Evolutionary conservation across 306 rosid genomes (phyloP).

Genomic region (Lagenaria siceraria): DNA sequence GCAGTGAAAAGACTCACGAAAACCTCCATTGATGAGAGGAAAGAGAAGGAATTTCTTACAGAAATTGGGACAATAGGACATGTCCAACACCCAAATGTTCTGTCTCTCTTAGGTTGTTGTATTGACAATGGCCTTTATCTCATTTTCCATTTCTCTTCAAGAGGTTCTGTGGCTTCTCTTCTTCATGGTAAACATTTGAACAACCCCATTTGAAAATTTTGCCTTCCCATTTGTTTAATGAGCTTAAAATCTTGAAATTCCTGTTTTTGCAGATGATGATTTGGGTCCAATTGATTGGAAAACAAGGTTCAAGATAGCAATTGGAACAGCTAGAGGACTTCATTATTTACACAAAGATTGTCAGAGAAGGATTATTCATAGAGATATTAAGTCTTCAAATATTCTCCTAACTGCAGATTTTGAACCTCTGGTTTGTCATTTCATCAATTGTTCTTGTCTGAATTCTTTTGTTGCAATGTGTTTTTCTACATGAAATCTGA

Average conservation of each 20-base stretch:
- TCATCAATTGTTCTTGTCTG: background rate
- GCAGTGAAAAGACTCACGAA: slow-evolving; percentile 83
- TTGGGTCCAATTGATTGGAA: slow-evolving; percentile 71
- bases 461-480: background rate
- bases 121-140: slow-evolving; percentile 82
- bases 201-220: background rate
- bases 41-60: slow-evolving; percentile 76
- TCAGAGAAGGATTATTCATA: slow-evolving; percentile 84
- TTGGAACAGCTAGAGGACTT: slow-evolving; percentile 81
- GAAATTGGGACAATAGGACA: slow-evolving; percentile 96
- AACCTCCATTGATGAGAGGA: slow-evolving; percentile 61
- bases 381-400: slow-evolving; percentile 80
- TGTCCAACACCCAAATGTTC: slow-evolving; percentile 55
- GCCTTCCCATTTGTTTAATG: background rate
- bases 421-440: slow-evolving; percentile 54
- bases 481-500: background rate
- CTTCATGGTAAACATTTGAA: slow-evolving; percentile 49
- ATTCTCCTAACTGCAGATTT: slow-evolving; percentile 55
- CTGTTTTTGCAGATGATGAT: slow-evolving; percentile 36
- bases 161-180: slow-evolving; percentile 72
- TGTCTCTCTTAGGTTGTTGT: slow-evolving; percentile 76
- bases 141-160: slow-evolving; percentile 61
- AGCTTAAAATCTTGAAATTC: background rate
- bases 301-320: slow-evolving; percentile 61
- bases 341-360: slow-evolving; percentile 81